Evolutionary conservation across 1,139 yeast genomes (phyloP).

Genomic region (Hyphopichia khmerensis): DNA sequence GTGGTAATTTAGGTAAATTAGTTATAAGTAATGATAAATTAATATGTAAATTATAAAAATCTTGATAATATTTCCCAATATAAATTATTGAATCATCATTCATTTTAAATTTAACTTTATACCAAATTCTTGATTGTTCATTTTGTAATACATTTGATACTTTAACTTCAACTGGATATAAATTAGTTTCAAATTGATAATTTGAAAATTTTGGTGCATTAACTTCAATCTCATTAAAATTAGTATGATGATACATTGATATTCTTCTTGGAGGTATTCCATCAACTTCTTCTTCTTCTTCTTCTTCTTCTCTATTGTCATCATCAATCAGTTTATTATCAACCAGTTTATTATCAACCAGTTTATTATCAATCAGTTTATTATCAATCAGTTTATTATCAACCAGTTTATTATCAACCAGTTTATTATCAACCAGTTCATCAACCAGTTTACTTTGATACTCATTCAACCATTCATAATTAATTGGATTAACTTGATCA

Average conservation of each 20-base stretch:
- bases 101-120: slow-evolving; percentile 28
- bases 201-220: background rate
- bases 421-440: too few species aligned
- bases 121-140: slow-evolving; percentile 27
- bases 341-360: too few species aligned
- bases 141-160: slow-evolving; percentile 8
- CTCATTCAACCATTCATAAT: slow-evolving; percentile 30
- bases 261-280: background rate
- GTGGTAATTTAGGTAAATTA: slow-evolving; percentile 37
- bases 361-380: too few species aligned
- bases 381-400: too few species aligned
- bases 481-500: slow-evolving; percentile 30
- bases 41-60: slow-evolving; percentile 34
- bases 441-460: slow-evolving; percentile 3
- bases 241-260: background rate
- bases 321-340: background rate
- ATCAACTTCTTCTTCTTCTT: slow-evolving; percentile 3
- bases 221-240: background rate
- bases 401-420: too few species aligned
- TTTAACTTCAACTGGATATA: slow-evolving; percentile 5
- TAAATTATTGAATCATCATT: slow-evolving; percentile 22
- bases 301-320: background rate
- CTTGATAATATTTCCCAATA: slow-evolving; percentile 33
- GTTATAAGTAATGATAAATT: slow-evolving; percentile 13
- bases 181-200: background rate